Evolutionary conservation across 2,329 filamentous ascomycete genomes (phyloP).

Genomic region (Botrytis pseudocinerea): DNA sequence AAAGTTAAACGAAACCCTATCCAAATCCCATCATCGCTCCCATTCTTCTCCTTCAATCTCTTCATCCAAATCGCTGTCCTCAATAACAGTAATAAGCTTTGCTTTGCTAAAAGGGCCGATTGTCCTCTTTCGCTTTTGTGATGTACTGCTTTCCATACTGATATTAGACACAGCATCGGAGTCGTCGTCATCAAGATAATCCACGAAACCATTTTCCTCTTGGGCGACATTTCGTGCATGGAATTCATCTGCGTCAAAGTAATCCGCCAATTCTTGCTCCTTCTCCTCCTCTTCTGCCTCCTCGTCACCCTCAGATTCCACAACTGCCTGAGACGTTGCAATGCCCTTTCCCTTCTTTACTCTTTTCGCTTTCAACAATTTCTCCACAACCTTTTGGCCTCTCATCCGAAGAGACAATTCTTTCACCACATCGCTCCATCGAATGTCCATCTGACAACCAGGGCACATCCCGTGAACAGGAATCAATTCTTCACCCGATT

Average conservation of each 20-base stretch:
- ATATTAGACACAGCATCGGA: constrained; percentile 32
- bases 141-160: constrained; percentile 26
- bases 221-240: neutral
- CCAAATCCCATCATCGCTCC: neutral
- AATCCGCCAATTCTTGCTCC: neutral
- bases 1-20: neutral
- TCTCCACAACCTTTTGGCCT: constrained; percentile 68
- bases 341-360: constrained; percentile 24
- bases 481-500: constrained; percentile 49
- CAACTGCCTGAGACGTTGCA: constrained; percentile 27
- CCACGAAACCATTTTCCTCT: constrained; percentile 13
- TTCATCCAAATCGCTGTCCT: constrained; percentile 57
- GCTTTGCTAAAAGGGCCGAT: constrained; percentile 20
- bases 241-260: neutral
- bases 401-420: constrained; percentile 75
- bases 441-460: constrained; percentile 59
- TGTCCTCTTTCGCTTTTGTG: constrained; percentile 24
- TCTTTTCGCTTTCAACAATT: constrained; percentile 57
- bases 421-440: constrained; percentile 79
- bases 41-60: constrained; percentile 45
- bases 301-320: constrained; percentile 26
- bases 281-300: constrained; percentile 13
- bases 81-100: constrained; percentile 46
- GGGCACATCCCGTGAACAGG: constrained; percentile 73
- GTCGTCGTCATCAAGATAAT: constrained; percentile 27